A percentile compares a stretch with the other conserved stretches of the same genome.
Evolutionary conservation across 371 early-diverging fungal genomes (phyloP).

Genomic region (Zychaea mexicana): DNA sequence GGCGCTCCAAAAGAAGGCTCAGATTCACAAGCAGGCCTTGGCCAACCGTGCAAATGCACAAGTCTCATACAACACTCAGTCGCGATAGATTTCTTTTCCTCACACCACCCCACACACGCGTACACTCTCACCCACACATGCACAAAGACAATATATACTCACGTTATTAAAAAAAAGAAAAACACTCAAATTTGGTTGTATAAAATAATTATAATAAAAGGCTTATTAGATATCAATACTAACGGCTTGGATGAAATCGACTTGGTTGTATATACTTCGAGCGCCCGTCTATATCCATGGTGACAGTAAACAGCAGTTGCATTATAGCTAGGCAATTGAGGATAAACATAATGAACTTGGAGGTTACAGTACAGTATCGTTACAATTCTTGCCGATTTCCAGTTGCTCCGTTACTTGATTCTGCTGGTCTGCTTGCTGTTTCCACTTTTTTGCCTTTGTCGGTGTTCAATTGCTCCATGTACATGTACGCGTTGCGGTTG

Average conservation of each 20-base stretch:
- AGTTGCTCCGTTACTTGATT: not conserved
- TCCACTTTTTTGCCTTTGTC: not conserved
- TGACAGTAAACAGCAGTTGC: too few species aligned
- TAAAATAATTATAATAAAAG: too few species aligned
- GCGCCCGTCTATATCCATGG: too few species aligned
- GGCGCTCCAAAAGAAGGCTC: slow-evolving; percentile 65
- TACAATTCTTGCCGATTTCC: not conserved
- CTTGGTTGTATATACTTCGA: too few species aligned
- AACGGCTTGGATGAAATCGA: too few species aligned
- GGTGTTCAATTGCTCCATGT: not conserved
- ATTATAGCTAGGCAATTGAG: too few species aligned
- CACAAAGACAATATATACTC: not conserved
- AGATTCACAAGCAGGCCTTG: slow-evolving; percentile 73
- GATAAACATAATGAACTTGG: too few species aligned
- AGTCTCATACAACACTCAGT: slow-evolving; percentile 49
- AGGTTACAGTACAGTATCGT: not conserved
- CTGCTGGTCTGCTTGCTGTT: too few species aligned
- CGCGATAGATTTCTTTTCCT: slow-evolving; percentile 18
- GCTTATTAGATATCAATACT: too few species aligned
- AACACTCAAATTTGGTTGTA: too few species aligned
- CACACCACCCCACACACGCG: not conserved
- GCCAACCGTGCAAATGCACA: slow-evolving; percentile 84
- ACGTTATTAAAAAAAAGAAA: not conserved
- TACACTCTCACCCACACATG: not conserved
- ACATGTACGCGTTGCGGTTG: not conserved